Evolutionary conservation across 1,139 yeast genomes (phyloP).

Genomic region (Saccharomyces hybrid): DNA sequence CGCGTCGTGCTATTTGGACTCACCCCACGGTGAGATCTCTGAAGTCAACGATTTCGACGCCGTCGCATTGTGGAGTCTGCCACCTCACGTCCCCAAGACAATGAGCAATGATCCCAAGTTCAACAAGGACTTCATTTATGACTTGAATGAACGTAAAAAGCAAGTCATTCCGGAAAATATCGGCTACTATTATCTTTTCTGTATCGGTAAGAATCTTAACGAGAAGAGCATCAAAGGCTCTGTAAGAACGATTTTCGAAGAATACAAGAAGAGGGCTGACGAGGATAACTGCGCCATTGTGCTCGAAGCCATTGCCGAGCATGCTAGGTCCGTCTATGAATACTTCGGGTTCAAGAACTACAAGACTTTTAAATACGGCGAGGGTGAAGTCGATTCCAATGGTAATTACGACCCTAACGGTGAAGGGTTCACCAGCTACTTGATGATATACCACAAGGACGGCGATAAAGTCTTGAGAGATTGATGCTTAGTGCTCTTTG

Average conservation of each 20-base stretch:
- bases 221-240: slow-evolving; percentile 26
- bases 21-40: slow-evolving; percentile 26
- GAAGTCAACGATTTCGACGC: slow-evolving; percentile 31
- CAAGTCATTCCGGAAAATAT: slow-evolving; percentile 22
- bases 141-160: slow-evolving; percentile 15
- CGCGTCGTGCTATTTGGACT: slow-evolving; percentile 9
- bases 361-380: slow-evolving; percentile 29
- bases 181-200: slow-evolving; percentile 27
- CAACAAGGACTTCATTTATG: slow-evolving; percentile 26
- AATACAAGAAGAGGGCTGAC: slow-evolving; percentile 29
- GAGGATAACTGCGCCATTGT: slow-evolving; percentile 29
- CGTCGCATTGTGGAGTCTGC: slow-evolving; percentile 27
- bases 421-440: slow-evolving; percentile 26
- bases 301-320: slow-evolving; percentile 32
- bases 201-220: slow-evolving; percentile 27
- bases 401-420: slow-evolving; percentile 28
- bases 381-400: slow-evolving; percentile 24
- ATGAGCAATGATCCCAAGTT: slow-evolving; percentile 26
- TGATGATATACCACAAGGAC: slow-evolving; percentile 30
- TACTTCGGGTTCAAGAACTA: slow-evolving; percentile 32
- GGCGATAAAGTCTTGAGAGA: slow-evolving; percentile 11
- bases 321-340: slow-evolving; percentile 31
- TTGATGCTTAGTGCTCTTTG: neutral
- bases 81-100: slow-evolving; percentile 23
- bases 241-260: slow-evolving; percentile 28